Conservation (phyloP, 228 moss, liverwort and hornwort species). For the Sphagnum fallax region DNA sequence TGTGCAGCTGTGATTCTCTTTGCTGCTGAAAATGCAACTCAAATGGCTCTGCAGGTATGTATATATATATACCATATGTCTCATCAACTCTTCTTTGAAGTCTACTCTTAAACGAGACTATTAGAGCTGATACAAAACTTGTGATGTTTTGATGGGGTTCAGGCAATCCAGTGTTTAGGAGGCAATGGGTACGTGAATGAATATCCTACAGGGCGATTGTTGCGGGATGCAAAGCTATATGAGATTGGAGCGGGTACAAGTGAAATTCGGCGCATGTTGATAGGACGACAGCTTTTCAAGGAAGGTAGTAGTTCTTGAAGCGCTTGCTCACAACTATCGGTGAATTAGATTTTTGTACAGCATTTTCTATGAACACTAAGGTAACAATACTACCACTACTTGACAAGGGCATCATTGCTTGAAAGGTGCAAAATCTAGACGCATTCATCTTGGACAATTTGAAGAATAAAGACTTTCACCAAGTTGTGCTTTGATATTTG, state of each 20-base stretch:
- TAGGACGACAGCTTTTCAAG: constrained; percentile 89
- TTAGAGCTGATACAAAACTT: not conserved
- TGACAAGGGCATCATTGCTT: too few relatives aligned
- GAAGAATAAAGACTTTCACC: too few relatives aligned
- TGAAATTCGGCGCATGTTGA: constrained; percentile 91
- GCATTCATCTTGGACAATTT: too few relatives aligned
- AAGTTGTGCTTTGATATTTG: too few relatives aligned
- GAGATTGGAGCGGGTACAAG: constrained; percentile 99
- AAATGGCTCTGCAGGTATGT: constrained; percentile 88
- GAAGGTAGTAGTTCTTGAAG: constrained; percentile 19
- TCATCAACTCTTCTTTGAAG: not conserved
- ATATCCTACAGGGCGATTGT: constrained; percentile 88
- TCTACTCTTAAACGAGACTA: not conserved
- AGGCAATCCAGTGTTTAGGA: constrained; percentile 97
- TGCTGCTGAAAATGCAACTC: constrained; percentile 98
- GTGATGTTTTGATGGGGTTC: constrained; percentile 2
- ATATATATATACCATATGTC: not conserved
- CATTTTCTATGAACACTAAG: too few relatives aligned
- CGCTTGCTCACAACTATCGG: too few relatives aligned
- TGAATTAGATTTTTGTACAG: too few relatives aligned
- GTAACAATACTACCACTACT: too few relatives aligned
- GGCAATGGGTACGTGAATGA: constrained; percentile 98
- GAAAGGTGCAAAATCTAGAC: too few relatives aligned
- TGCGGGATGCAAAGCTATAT: constrained; percentile 94
- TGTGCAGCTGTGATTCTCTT: constrained; percentile 91